A percentile compares a stretch with the other conserved stretches of the same genome.
phyloP scores from a whole-genome alignment of 441 rosid genomes.

The Pelargonium myrrhifolium region DNA sequence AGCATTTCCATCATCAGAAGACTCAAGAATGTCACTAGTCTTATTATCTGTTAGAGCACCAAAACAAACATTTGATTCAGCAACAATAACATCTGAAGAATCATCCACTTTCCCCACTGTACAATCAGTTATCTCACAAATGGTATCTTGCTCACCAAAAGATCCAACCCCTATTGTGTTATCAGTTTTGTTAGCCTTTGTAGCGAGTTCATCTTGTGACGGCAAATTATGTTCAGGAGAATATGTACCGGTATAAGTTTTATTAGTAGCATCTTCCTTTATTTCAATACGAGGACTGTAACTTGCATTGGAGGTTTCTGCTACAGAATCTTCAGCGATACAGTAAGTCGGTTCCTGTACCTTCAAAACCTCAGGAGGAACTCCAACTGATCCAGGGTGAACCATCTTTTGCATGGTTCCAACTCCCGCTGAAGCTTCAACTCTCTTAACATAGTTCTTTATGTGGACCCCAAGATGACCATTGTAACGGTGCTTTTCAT shows the following conservation, averaged over 20 bases:
- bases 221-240: slow-evolving; percentile 5
- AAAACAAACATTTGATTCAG: slow-evolving; percentile 22
- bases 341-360: slow-evolving; percentile 16
- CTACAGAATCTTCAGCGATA: slow-evolving; percentile 19
- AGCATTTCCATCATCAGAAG: slow-evolving; percentile 19
- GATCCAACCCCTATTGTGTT: slow-evolving; percentile 11
- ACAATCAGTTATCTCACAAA: slow-evolving; percentile 17
- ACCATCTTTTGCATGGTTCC: slow-evolving; percentile 12
- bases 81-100: slow-evolving; percentile 13
- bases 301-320: slow-evolving; percentile 11
- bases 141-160: slow-evolving; percentile 17
- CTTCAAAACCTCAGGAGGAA: slow-evolving; percentile 9
- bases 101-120: slow-evolving; percentile 21
- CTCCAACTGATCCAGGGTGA: slow-evolving; percentile 15
- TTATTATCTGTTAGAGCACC: slow-evolving; percentile 15
- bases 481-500: slow-evolving; percentile 22
- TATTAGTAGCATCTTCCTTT: slow-evolving; percentile 15
- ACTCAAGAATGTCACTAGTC: slow-evolving; percentile 15
- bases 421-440: slow-evolving; percentile 25
- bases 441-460: slow-evolving; percentile 21
- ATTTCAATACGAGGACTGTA: slow-evolving; percentile 11
- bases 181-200: slow-evolving; percentile 8
- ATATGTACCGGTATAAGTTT: slow-evolving; percentile 7
- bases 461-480: slow-evolving; percentile 29
- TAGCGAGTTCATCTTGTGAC: slow-evolving; percentile 8